These are phyloP conservation scores for Dalbergia cochinchinensis DNA, from an alignment of 306 rosid species.

Conservation along the genomic window DNA sequence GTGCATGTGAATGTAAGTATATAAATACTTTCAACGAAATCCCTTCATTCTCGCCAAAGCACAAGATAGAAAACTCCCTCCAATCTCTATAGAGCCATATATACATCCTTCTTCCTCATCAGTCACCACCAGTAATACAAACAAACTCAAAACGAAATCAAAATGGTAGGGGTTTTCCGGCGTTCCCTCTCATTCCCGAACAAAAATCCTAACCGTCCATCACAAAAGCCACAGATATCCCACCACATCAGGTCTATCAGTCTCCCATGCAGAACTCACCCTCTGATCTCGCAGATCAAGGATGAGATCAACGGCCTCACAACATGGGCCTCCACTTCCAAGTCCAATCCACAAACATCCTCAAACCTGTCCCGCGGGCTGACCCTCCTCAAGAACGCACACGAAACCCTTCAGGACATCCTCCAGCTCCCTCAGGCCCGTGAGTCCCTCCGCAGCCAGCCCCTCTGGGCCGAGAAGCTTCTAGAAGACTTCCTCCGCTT, in stretches of 20 bases:
- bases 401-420: conserved; percentile 68
- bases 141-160: neutral
- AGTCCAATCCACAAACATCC: conserved; percentile 45
- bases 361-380: conserved; percentile 62
- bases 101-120: too few species aligned
- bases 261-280: conserved; percentile 95
- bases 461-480: conserved; percentile 64
- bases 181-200: conserved; percentile 83
- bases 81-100: neutral
- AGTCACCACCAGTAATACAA: too few species aligned
- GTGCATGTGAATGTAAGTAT: neutral
- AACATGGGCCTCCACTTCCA: conserved; percentile 51
- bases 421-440: conserved; percentile 82
- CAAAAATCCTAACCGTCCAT: conserved; percentile 68
- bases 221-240: conserved; percentile 56
- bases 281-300: conserved; percentile 76
- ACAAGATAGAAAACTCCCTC: neutral
- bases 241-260: conserved; percentile 85
- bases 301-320: conserved; percentile 60
- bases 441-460: conserved; percentile 73
- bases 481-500: conserved; percentile 77
- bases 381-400: conserved; percentile 61
- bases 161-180: conserved; percentile 88
- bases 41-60: conserved; percentile 12
- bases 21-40: conserved; percentile 22